Conservation (phyloP, 2,329 filamentous ascomycete species). For the Colletotrichum sp. region DNA sequence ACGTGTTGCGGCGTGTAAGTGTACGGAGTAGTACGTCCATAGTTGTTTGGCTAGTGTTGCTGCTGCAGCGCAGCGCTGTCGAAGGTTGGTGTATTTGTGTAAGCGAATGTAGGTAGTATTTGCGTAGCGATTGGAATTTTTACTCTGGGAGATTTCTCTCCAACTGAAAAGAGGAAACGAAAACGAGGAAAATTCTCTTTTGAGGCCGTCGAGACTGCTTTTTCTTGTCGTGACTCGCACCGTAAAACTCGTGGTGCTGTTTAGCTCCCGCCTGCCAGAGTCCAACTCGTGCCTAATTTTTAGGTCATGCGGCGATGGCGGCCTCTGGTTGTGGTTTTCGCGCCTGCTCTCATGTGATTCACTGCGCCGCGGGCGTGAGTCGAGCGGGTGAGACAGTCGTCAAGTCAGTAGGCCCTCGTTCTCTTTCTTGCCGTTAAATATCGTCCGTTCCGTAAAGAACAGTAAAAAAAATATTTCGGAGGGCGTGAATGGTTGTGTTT, state of each 20-base stretch:
- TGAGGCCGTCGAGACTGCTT: neutral
- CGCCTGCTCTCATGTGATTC: neutral
- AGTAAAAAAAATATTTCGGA: neutral
- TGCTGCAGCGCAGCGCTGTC: neutral
- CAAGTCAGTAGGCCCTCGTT: neutral
- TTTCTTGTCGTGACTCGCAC: neutral
- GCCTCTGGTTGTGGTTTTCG: neutral
- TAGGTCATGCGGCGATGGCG: slow-evolving; percentile 7
- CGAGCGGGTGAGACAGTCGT: neutral
- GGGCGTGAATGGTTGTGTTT: neutral
- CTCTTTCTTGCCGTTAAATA: neutral
- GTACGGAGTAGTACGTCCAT: slow-evolving; percentile 15
- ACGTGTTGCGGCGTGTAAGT: neutral
- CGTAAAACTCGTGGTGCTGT: neutral
- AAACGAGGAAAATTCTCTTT: neutral
- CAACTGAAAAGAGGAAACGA: neutral
- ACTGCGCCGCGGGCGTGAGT: neutral
- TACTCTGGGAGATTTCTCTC: neutral
- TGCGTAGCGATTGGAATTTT: neutral
- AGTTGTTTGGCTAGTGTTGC: neutral
- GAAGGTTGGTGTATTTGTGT: neutral
- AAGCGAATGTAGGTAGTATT: neutral
- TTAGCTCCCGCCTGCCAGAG: neutral
- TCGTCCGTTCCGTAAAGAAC: neutral
- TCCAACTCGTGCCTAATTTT: neutral